Base-by-base conservation (phyloP, 371 early-diverging fungal genomes). In the Smittium culicis region DNA sequence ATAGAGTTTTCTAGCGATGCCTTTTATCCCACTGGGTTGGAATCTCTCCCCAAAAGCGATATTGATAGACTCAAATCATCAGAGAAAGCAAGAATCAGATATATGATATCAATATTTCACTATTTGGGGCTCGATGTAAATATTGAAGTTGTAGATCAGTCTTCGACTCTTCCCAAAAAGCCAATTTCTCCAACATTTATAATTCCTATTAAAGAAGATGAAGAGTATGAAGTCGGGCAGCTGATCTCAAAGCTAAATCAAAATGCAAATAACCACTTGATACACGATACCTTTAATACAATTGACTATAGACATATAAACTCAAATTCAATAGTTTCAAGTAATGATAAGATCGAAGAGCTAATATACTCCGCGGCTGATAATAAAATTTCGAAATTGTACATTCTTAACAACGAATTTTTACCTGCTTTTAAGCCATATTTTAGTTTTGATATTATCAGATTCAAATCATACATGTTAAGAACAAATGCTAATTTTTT, bases 1-100 rank as follows among this genome's bases (percentile, higher is more conserved):
- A 84, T 87, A 2, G 91, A 91, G 71, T 35, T 91, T 87, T 70
- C 83, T 82, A 34, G 17, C 35, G 30, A 54, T 25, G 32, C 28
- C 1, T 64, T 64, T 54, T 35, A 27, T 3, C 79, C 84, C 57
- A 68, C 78, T 24, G 76, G 72, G 35, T 55, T 83, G 66, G 79
- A 77, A 27, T 71, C 74, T 57, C n/a, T 57, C 25, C 57, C 57
- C 3, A 8, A 57, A 57, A 25, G 25, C 5, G 24, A 25, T 8
- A 35, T 64, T 5, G 14, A 64, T 28, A 64, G 54, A 45, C 54
- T 35, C 30, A 29, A 8, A 35, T 35, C 35, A 45, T 27, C 65
- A n/a, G 54, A 64, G 1, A 14, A 17, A 25, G 11, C 3, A 2
- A 31, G 65, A 27, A 2, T 11, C 1, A 64, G 3, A 20, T 20